A percentile compares a stretch with the other conserved stretches of the same genome.
Conservation (phyloP, 2,329 filamentous ascomycete species). For the Curvularia lunata region DNA sequence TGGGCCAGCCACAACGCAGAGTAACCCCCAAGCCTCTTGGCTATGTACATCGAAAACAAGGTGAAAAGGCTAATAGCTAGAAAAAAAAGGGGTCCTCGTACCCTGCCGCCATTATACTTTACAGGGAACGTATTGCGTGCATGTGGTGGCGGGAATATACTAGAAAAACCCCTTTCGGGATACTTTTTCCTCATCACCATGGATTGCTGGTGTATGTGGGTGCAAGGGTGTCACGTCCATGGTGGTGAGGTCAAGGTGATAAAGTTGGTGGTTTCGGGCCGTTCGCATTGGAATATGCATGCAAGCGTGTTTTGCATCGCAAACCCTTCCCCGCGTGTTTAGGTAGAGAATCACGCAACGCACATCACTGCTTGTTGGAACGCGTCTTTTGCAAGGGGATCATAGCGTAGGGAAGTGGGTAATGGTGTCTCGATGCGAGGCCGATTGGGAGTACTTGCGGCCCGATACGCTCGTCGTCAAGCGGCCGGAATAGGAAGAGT, state of each 20-base stretch:
- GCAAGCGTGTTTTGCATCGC: slow-evolving; percentile 1
- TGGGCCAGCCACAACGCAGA: too few relatives aligned
- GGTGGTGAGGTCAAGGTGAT: neutral
- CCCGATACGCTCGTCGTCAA: neutral
- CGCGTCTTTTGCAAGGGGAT: neutral
- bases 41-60: too few relatives aligned
- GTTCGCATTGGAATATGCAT: neutral
- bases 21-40: too few relatives aligned
- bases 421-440: neutral
- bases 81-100: too few relatives aligned
- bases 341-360: neutral
- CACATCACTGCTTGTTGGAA: neutral
- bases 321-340: neutral
- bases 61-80: too few relatives aligned
- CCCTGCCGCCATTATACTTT: neutral
- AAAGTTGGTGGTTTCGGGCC: slow-evolving; percentile 4
- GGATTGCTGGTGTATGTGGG: neutral
- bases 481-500: neutral
- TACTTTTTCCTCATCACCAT: neutral
- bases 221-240: neutral
- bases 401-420: neutral
- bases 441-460: neutral
- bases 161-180: too few relatives aligned
- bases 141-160: too few relatives aligned
- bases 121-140: too few relatives aligned